A percentile compares a stretch with the other conserved stretches of the same genome.
Conservation (phyloP, 495 filamentous ascomycete genomes). For the Astrothelium macrocarpum region DNA sequence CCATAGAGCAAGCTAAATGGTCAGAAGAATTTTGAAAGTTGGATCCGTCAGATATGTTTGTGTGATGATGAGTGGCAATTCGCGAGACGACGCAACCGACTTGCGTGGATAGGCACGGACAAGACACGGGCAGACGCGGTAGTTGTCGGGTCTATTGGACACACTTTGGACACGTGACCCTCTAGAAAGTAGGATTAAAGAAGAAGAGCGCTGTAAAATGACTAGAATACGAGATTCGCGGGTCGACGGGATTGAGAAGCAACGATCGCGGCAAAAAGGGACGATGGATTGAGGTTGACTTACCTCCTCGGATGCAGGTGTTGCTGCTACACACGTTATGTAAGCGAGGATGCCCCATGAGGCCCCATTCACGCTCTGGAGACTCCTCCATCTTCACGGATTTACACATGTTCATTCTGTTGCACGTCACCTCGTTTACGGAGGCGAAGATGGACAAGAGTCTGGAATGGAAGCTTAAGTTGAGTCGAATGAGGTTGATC, state of each 20-base stretch:
- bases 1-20: neutral
- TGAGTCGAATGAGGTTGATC: neutral
- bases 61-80: neutral
- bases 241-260: neutral
- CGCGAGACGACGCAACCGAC: neutral
- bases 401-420: neutral
- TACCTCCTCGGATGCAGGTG: neutral
- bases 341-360: neutral
- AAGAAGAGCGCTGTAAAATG: neutral
- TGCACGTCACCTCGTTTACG: neutral
- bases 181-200: neutral
- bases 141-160: neutral
- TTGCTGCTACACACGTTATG: conserved; percentile 5
- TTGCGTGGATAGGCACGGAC: neutral
- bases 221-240: neutral
- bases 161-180: neutral
- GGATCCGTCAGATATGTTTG: too few species aligned
- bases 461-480: neutral
- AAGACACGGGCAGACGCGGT: neutral
- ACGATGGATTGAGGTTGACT: neutral
- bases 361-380: neutral
- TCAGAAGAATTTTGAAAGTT: neutral
- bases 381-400: neutral
- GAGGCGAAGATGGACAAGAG: neutral
- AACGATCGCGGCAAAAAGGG: neutral